phyloP scores from a whole-genome alignment of 2,329 filamentous ascomycete genomes.

The Cyclaneusma minus region DNA sequence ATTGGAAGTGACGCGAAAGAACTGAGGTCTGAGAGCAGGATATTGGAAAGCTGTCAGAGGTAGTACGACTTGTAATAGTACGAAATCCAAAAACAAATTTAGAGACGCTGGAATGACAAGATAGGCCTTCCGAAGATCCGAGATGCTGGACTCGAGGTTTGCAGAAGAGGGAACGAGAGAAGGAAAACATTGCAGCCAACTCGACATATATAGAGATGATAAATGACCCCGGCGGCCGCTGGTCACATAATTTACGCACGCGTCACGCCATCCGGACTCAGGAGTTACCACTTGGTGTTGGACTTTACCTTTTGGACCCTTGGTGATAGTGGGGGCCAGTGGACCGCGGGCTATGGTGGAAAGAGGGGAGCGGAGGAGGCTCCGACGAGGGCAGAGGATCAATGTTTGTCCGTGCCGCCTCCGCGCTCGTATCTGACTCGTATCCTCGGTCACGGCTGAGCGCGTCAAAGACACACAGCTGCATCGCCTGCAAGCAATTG shows the following conservation, averaged over 20 bases:
- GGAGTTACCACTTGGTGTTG: not conserved
- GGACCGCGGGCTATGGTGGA: no score
- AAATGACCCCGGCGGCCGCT: not conserved
- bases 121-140: not conserved
- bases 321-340: no score
- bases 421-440: no score
- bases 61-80: not conserved
- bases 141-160: not conserved
- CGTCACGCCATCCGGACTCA: not conserved
- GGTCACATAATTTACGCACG: not conserved
- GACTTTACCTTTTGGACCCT: not conserved
- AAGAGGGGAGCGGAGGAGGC: no score
- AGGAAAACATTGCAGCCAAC: no score
- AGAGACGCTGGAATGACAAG: not conserved
- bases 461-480: no score
- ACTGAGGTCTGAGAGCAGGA: not conserved
- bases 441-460: no score
- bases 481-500: no score
- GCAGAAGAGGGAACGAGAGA: not conserved
- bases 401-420: no score
- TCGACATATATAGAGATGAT: no score
- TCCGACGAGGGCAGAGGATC: no score
- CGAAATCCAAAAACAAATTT: not conserved
- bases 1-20: conserved; percentile 1
- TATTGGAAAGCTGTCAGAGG: not conserved